A percentile compares a stretch with the other conserved stretches of the same genome.
These are phyloP conservation scores for Penicillium soppii DNA, from an alignment of 495 filamentous ascomycete species.

Conservation along the genomic window DNA sequence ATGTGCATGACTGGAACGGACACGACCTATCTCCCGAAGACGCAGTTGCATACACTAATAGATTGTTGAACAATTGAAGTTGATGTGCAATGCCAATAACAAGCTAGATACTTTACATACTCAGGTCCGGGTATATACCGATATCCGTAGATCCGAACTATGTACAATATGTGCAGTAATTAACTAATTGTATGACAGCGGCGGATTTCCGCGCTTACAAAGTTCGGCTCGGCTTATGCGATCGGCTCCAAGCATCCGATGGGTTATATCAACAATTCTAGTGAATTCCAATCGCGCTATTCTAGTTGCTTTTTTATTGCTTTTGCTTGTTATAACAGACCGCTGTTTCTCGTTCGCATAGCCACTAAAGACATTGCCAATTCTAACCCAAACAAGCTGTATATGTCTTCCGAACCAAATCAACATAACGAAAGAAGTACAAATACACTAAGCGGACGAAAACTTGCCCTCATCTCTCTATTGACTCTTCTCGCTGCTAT, in stretches of 20 bases:
- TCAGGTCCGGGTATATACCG: no score
- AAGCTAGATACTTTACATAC: no score
- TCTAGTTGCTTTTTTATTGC: neutral
- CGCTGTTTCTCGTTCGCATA: no score
- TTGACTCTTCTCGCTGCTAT: constrained; percentile 17
- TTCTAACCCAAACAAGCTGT: neutral
- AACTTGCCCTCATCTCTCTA: constrained; percentile 10
- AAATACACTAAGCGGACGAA: constrained; percentile 1
- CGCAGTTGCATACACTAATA: constrained; percentile 3
- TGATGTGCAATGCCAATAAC: neutral
- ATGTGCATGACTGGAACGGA: constrained; percentile 2
- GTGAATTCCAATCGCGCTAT: neutral
- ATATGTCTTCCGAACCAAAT: constrained; percentile 26
- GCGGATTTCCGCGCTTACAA: constrained; percentile 30
- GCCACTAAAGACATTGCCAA: neutral
- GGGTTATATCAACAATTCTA: neutral
- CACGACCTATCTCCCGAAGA: neutral
- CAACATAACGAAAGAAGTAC: constrained; percentile 1
- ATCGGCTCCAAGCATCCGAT: constrained; percentile 12
- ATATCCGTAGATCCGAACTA: constrained; percentile 12
- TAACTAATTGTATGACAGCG: no score
- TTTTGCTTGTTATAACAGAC: neutral
- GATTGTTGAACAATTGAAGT: constrained; percentile 2
- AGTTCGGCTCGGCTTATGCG: constrained; percentile 19
- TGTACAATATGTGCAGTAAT: no score